Evolutionary conservation across 257 asterid species (phyloP), one percentile per base, ranked within the genome.

Genomic region (Solanum bukasovii): DNA sequence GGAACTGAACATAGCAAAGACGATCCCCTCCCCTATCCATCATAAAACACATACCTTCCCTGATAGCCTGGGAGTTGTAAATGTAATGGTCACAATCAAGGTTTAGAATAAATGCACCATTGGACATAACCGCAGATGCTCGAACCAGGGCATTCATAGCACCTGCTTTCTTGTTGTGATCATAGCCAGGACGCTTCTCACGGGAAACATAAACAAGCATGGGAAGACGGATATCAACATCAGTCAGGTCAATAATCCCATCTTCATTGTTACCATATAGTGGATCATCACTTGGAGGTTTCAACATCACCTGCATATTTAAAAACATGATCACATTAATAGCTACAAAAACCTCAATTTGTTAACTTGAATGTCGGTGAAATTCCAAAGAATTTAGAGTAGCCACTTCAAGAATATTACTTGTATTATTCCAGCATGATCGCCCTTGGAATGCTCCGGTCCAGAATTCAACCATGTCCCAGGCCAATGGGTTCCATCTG

Each of bases 401-500:
- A 59, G 63, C 46, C 6, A 23, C 25, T 42, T 14, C 35, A 31
- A 71, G 83, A 81, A 86, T 59, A n/a, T 40, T 91, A 93, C 96
- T 94, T 94, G 98, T 77, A 94, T 93, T n/a, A 94, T 91, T 90
- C 98, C 98, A 13, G 98, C 96, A 89, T 94, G 98, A 90, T 94
- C 98, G 12, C 96, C 96, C 87, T 90, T 94, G 12, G 98, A 90
- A 86, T 94, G 94, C 25, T 94, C 95, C 46, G 91, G 84, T 49
- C 93, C 34, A 84, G 95, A 13, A 88, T 20, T 88, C 91, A 91
- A 44, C 98, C 98, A 94, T 87, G 96, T 93, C n/a, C 98, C 98
- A 21, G 98, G 98, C 98, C 98, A 94, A 83, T 94, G 98, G 73
- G 98, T 93, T 81, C 96, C 98, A 89, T 94, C 98, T 12, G 98